Conservation (phyloP, 371 early-diverging fungal species). For the Mucor plumbeus region DNA sequence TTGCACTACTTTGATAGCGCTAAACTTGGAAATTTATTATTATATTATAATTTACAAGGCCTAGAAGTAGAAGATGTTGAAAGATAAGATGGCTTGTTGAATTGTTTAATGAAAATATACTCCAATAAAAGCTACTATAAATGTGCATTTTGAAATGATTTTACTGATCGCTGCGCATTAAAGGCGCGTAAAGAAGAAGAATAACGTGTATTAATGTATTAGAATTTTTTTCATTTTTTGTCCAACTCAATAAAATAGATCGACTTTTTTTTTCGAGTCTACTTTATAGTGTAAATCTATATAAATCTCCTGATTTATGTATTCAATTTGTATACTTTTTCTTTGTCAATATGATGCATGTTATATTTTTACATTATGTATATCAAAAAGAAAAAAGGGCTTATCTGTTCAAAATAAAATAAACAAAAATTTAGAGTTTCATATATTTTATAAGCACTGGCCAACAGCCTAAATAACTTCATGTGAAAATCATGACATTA, state of each 20-base stretch:
- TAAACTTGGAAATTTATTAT: background rate
- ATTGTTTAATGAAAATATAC: background rate
- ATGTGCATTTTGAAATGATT: background rate
- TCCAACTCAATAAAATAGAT: no score
- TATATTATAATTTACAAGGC: background rate
- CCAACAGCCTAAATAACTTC: background rate
- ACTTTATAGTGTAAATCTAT: no score
- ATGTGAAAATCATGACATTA: slow-evolving; percentile 3
- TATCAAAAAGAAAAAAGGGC: background rate
- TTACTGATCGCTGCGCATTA: background rate
- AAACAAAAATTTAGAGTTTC: slow-evolving; percentile 3
- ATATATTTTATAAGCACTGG: background rate
- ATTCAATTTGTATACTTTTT: background rate
- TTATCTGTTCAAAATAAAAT: background rate
- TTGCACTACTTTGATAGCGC: slow-evolving; percentile 14
- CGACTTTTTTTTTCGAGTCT: no score
- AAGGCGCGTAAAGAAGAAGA: background rate
- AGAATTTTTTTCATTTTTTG: background rate
- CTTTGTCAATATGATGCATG: background rate
- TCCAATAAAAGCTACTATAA: background rate
- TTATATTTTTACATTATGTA: background rate
- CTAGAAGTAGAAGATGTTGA: background rate
- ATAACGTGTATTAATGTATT: background rate
- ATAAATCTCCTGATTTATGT: no score
- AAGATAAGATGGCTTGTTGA: background rate